Evolutionary conservation across 106 monocot species (phyloP), one percentile per base, ranked within the genome.

Genomic region (Narthecium ossifragum): DNA sequence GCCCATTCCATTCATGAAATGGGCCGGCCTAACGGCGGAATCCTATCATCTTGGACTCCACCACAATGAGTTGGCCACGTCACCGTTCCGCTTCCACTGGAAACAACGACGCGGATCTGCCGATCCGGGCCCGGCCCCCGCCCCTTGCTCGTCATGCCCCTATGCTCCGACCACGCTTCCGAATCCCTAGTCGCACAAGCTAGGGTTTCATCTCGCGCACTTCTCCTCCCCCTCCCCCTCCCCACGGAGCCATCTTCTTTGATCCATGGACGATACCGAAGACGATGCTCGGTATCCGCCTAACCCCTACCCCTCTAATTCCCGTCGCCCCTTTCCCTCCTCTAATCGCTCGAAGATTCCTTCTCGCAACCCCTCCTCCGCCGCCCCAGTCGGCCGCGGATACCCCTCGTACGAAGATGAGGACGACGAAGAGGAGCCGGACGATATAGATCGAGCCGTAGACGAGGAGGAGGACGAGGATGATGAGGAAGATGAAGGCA

Each of bases 241-340:
- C 23, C 21, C 18, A 9, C 23, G 5, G 18, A 49, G 18, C 49
- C 49, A 3, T 22, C 33, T 12, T 26, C 6, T 56, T 32, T n/a
- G 17, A 9, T 13, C 22, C 11, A 78, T 78, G 78, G 78, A 72
- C n/a, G 78, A 78, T 55, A 70, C 58, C 23, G 85, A 85, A 34
- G 79, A 82, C 57, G 85, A 85, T 58, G 82, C 79, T 9, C 45
- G 78, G 39, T 81, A 78, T 50, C 85, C 84, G 2, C 77, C 76
- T 10, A 72, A 64, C 17, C 66, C 71, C 39, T 61, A 61, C 55
- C 59, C 39, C 32, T 32, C 53, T 7, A 56, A 62, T 29, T 26
- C 52, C 73, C n/a, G n/a, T n/a, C n/a, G n/a, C n/a, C n/a, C n/a
- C n/a, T n/a, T n/a, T n/a, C 12, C 37, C 31, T 33, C 66, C 41